Base-by-base conservation (phyloP, 2,329 filamentous ascomycete species). In the Neofusicoccum umdonicola region DNA sequence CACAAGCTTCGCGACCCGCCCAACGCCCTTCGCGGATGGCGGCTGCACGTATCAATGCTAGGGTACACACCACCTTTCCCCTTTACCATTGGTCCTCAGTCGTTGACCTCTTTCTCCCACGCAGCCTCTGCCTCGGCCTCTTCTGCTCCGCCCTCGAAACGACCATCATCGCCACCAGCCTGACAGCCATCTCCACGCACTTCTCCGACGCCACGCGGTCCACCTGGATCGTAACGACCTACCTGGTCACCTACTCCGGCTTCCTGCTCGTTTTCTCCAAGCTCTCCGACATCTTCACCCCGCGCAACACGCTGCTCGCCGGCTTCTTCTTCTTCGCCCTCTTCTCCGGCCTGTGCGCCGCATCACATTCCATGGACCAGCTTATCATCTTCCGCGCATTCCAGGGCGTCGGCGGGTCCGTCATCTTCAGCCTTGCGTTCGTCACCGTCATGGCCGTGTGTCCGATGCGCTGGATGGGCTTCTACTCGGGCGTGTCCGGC, bases 361-460 rank as follows among this genome's bases (percentile, higher is more conserved):
- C 66, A 39, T 69, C 73, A 22, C 68, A 74, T 22, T 71, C 68
- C 8, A 73, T 75, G 71, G 68, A 64, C 47, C 73, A 74, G 54
- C 58, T 75, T 11, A 79, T 82, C 61, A 67, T 76, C 3, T 75
- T 76, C 48, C 74, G 74, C 11, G 74, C 74, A 7, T 71, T 76
- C 13, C 81, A 83, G 69, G 81, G 82, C 8, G 73, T 83, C 1
- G 81, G 81, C 7, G 81, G 76, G 9, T 82, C 80, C 1, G 81
- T 80, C 0, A 79, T 82, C n/a, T 82, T 81, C 66, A 77, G 79
- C 4, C 72, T 84, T 44, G 76, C 77, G 2, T 75, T 74, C 57
- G 73, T 76, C 3, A 63, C 71, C 4, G 70, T 74, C 17, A 67
- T 76, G 12, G 27, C 37, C 2, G 13, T 52, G 1, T 48, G 62